Conservation (phyloP, 805 yeast genomes). For the Candida glaebosa region DNA sequence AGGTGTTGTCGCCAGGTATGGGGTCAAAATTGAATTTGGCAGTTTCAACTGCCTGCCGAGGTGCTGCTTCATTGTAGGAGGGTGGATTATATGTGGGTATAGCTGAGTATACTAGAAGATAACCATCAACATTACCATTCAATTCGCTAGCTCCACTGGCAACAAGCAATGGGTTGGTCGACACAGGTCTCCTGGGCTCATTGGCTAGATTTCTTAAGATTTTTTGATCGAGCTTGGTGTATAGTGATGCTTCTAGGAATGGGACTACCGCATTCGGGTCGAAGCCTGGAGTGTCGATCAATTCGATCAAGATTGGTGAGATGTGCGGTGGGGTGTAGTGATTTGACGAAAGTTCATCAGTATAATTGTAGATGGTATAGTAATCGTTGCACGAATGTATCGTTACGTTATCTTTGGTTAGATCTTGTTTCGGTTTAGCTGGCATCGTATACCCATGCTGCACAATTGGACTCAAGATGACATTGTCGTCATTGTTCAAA, state of each 20-base stretch:
- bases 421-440: constrained; percentile 3
- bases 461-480: constrained; percentile 29
- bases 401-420: constrained; percentile 4
- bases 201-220: constrained; percentile 59
- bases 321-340: constrained; percentile 42
- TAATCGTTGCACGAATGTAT: constrained; percentile 17
- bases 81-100: constrained; percentile 66
- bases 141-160: constrained; percentile 79
- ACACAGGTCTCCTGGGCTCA: constrained; percentile 58
- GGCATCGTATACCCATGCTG: constrained; percentile 16
- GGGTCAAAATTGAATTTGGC: constrained; percentile 8
- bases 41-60: background rate
- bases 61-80: constrained; percentile 28
- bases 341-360: constrained; percentile 5
- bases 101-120: constrained; percentile 64
- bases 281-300: constrained; percentile 74
- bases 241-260: constrained; percentile 68
- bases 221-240: constrained; percentile 56
- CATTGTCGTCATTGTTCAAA: constrained; percentile 7
- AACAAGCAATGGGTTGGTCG: constrained; percentile 64
- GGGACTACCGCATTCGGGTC: constrained; percentile 67
- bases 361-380: constrained; percentile 15
- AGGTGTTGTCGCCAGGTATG: constrained; percentile 19
- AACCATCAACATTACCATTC: constrained; percentile 75
- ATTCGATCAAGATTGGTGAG: constrained; percentile 61